A percentile compares a stretch with the other conserved stretches of the same genome.
Conservation (phyloP, 2,329 filamentous ascomycete genomes). For the Leptoxyphium fumago region DNA sequence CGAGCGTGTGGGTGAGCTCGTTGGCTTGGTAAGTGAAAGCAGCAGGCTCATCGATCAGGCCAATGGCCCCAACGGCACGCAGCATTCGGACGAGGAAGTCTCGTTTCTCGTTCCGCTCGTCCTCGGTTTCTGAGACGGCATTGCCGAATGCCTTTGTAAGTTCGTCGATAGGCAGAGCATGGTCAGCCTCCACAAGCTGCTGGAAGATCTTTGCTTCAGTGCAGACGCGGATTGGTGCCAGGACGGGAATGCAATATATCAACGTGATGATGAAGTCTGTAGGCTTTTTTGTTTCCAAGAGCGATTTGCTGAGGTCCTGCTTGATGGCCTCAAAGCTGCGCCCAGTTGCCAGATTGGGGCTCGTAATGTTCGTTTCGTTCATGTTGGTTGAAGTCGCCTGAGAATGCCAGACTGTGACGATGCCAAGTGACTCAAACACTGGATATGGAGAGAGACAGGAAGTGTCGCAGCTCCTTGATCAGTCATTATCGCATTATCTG, state of each 20-base stretch:
- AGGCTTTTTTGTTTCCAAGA: background rate
- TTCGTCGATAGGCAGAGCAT: background rate
- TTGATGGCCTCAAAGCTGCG: constrained; percentile 4
- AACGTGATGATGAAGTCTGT: constrained; percentile 1
- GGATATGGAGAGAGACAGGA: too few relatives aligned
- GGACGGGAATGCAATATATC: constrained; percentile 2
- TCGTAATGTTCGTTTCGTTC: too few relatives aligned
- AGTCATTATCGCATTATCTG: too few relatives aligned
- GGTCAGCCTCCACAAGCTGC: background rate
- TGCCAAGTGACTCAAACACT: too few relatives aligned
- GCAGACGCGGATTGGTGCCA: constrained; percentile 1
- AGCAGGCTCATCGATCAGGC: constrained; percentile 1
- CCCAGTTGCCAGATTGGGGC: constrained; percentile 6
- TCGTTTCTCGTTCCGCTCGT: constrained; percentile 1
- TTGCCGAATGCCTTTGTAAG: background rate
- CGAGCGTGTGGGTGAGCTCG: constrained; percentile 1
- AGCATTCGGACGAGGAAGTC: constrained; percentile 2
- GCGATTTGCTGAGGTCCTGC: background rate
- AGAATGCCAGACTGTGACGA: too few relatives aligned
- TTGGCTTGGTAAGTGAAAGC: constrained; percentile 3
- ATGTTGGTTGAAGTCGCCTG: too few relatives aligned
- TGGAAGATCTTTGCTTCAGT: constrained; percentile 2
- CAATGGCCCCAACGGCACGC: constrained; percentile 1
- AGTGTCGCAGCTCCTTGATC: too few relatives aligned
- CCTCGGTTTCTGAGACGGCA: background rate